These are phyloP conservation scores for Sutorius australiensis DNA, from an alignment of 768 basidiomycete species.

Conservation along the genomic window DNA sequence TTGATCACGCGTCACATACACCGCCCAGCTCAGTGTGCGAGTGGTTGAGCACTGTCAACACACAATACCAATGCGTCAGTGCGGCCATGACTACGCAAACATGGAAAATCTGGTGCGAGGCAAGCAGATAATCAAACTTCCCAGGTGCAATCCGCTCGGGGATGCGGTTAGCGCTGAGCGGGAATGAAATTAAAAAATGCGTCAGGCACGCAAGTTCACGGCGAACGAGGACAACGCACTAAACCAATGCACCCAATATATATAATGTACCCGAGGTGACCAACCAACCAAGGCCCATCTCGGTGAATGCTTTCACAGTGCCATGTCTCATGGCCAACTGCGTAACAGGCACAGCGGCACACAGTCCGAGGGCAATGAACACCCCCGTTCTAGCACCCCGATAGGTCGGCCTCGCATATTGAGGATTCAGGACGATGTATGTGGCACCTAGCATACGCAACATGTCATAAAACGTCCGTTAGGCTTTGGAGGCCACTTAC, in stretches of 20 bases:
- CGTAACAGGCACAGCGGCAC: conserved; percentile 61
- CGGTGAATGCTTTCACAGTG: conserved; percentile 44
- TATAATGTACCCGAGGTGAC: conserved; percentile 69
- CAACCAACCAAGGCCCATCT: conserved; percentile 73
- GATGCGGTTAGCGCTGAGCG: conserved; percentile 72
- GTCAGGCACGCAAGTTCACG: conserved; percentile 25
- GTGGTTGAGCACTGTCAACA: conserved; percentile 56
- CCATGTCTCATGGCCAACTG: conserved; percentile 65
- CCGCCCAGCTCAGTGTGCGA: conserved; percentile 41
- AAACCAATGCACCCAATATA: conserved; percentile 74
- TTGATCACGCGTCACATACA: conserved; percentile 21
- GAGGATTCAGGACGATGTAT: conserved; percentile 75
- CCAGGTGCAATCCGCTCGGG: conserved; percentile 77
- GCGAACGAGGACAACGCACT: conserved; percentile 53
- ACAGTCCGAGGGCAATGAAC: conserved; percentile 76
- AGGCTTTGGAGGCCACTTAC: conserved; percentile 39
- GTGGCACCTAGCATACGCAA: conserved; percentile 46
- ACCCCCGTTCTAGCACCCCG: conserved; percentile 72
- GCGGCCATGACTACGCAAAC: conserved; percentile 72
- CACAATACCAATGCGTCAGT: conserved; percentile 57
- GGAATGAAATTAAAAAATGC: conserved; percentile 31
- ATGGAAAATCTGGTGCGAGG: conserved; percentile 92
- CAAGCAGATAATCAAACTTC: conserved; percentile 71
- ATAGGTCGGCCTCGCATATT: conserved; percentile 71
- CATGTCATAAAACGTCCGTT: not conserved